Evolutionary conservation across 2,329 filamentous ascomycete species (phyloP).

Genomic region (Thielaviopsis musarum): DNA sequence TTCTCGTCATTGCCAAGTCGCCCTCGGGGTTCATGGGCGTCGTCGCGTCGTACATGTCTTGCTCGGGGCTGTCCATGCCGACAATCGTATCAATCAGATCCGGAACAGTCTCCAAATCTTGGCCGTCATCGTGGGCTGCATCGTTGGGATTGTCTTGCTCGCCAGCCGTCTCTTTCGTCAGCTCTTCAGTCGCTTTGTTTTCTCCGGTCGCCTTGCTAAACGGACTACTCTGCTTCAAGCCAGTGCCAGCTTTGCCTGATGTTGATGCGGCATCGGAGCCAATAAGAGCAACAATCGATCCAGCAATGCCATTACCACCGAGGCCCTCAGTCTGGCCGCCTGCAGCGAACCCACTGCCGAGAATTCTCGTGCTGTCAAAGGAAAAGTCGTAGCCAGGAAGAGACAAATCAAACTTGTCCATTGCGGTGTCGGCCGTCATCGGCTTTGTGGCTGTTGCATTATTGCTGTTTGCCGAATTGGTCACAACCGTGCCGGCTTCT

Average conservation of each 20-base stretch:
- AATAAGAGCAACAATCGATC: not conserved
- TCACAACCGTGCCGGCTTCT: not conserved
- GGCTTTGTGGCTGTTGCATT: not conserved
- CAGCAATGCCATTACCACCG: too few species aligned
- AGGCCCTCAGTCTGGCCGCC: too few species aligned
- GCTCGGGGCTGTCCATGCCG: not conserved
- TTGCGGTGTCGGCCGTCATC: not conserved
- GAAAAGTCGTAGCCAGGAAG: not conserved
- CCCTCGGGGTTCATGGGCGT: not conserved
- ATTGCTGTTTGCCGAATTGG: not conserved
- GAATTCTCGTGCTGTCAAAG: not conserved
- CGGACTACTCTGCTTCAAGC: too few species aligned
- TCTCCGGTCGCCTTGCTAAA: too few species aligned
- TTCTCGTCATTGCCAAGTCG: not conserved
- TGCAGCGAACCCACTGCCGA: not conserved
- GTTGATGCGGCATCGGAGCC: not conserved
- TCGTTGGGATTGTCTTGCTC: not conserved
- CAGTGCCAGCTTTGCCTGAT: too few species aligned
- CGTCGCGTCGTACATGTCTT: not conserved
- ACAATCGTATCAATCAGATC: not conserved
- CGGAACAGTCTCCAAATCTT: not conserved
- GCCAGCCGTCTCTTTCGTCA: too few species aligned
- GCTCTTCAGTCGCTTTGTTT: too few species aligned
- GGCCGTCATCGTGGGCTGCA: not conserved
- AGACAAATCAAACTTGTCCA: not conserved